Evolutionary conservation across 805 yeast genomes (phyloP).

Genomic region (Wickerhamomyces subpelliculosus): DNA sequence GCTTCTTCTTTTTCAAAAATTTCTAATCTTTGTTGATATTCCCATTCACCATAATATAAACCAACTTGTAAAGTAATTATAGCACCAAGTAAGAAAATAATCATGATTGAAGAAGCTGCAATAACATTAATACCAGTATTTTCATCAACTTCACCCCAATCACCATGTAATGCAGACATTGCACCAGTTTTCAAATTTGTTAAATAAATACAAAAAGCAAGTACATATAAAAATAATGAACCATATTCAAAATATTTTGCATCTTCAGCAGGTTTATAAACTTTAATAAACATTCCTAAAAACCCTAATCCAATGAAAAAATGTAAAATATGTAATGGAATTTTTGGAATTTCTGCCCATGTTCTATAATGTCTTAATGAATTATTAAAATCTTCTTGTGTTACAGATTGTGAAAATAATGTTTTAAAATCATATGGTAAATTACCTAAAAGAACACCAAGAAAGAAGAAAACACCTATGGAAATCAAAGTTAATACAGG

Average conservation of each 20-base stretch:
- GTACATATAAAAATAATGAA: constrained; percentile 63
- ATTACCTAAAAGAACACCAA: constrained; percentile 75
- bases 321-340: constrained; percentile 58
- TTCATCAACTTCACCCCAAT: constrained; percentile 92
- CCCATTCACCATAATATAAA: constrained; percentile 77
- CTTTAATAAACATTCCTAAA: constrained; percentile 64
- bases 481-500: no score
- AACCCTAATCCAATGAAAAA: constrained; percentile 57
- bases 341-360: constrained; percentile 61
- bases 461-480: constrained; percentile 62
- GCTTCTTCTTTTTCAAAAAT: constrained; percentile 26
- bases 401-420: constrained; percentile 53
- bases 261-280: constrained; percentile 83
- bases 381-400: constrained; percentile 45
- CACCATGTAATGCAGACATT: constrained; percentile 56
- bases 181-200: constrained; percentile 83
- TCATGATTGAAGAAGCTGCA: constrained; percentile 81
- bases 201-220: constrained; percentile 71
- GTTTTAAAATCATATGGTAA: constrained; percentile 77
- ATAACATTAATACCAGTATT: constrained; percentile 84
- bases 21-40: constrained; percentile 32
- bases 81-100: constrained; percentile 65
- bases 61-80: constrained; percentile 84
- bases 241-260: constrained; percentile 88
- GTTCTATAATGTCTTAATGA: constrained; percentile 69